Conservation (phyloP, 2,329 filamentous ascomycete species). For the Fusarium albidum region DNA sequence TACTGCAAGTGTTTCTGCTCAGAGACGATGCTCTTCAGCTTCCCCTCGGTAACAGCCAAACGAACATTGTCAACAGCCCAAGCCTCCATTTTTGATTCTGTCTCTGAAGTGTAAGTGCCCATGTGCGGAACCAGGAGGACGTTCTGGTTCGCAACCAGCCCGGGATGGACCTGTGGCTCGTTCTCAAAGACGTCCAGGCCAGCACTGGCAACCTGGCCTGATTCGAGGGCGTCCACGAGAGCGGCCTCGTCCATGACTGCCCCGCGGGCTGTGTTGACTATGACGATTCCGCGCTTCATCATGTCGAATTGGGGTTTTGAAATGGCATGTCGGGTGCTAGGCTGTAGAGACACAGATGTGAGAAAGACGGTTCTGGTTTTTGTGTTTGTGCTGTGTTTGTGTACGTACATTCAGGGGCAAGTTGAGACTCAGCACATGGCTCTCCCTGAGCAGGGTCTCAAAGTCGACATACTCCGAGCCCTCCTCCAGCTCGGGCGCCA, state of each 20-base stretch:
- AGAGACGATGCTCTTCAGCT: conserved; percentile 73
- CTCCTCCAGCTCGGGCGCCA: conserved; percentile 63
- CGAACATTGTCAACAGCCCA: conserved; percentile 77
- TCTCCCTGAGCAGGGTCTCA: conserved; percentile 73
- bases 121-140: conserved; percentile 84
- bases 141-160: conserved; percentile 72
- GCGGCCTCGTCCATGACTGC: conserved; percentile 85
- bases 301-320: conserved; percentile 72
- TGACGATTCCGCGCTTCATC: conserved; percentile 81
- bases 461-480: conserved; percentile 76
- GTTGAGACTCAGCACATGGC: conserved; percentile 83
- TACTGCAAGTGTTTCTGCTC: conserved; percentile 64
- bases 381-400: not conserved
- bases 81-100: conserved; percentile 73
- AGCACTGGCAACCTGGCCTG: conserved; percentile 72
- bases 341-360: conserved; percentile 44
- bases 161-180: conserved; percentile 79
- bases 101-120: conserved; percentile 82
- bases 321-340: conserved; percentile 78
- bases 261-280: conserved; percentile 85
- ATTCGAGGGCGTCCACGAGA: conserved; percentile 75
- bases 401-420: conserved; percentile 78
- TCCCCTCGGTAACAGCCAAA: conserved; percentile 67
- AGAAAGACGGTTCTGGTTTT: no score
- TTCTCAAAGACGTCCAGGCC: conserved; percentile 87